Percentiles rank a stretch among this genome's conserved stretches.
Evolutionary conservation across 2,329 filamentous ascomycete genomes (phyloP).

Genomic region (Emmonsiellopsis sp.): DNA sequence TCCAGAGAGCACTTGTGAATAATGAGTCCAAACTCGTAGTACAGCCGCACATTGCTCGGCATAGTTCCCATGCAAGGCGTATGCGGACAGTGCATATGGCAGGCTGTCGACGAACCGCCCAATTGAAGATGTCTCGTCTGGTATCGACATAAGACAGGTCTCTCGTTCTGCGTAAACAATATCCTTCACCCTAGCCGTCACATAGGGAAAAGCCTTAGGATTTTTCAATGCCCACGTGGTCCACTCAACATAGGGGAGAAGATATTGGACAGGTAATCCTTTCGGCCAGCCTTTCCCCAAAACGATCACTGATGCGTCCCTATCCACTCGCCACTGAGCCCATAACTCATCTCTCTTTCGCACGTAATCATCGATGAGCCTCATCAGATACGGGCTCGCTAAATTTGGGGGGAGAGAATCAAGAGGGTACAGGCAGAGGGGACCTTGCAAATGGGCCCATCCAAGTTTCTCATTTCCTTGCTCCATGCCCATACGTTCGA

Average conservation of each 20-base stretch:
- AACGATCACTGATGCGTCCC: slow-evolving; percentile 2
- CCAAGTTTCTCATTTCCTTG: slow-evolving; percentile 4
- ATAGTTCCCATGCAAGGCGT: neutral
- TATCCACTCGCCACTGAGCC: slow-evolving; percentile 3
- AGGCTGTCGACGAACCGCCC: slow-evolving; percentile 7
- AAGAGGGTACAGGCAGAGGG: neutral
- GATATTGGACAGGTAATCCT: slow-evolving; percentile 10
- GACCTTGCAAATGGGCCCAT: slow-evolving; percentile 1
- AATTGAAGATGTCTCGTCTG: slow-evolving; percentile 1
- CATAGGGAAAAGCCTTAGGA: slow-evolving; percentile 4
- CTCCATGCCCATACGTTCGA: slow-evolving; percentile 5
- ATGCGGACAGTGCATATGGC: slow-evolving; percentile 2
- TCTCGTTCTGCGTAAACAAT: slow-evolving; percentile 6
- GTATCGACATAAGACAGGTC: neutral
- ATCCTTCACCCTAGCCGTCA: slow-evolving; percentile 5
- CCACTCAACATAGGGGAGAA: slow-evolving; percentile 7
- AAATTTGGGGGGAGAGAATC: neutral
- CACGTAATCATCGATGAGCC: slow-evolving; percentile 10
- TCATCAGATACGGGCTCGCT: neutral
- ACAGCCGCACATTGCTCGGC: neutral
- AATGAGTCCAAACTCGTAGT: slow-evolving; percentile 9
- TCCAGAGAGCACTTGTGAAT: neutral
- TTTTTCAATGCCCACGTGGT: slow-evolving; percentile 1
- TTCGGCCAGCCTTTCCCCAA: slow-evolving; percentile 7
- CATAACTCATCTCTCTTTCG: slow-evolving; percentile 9